Conservation (phyloP, 768 basidiomycete species). For the Hericium rajendrae region DNA sequence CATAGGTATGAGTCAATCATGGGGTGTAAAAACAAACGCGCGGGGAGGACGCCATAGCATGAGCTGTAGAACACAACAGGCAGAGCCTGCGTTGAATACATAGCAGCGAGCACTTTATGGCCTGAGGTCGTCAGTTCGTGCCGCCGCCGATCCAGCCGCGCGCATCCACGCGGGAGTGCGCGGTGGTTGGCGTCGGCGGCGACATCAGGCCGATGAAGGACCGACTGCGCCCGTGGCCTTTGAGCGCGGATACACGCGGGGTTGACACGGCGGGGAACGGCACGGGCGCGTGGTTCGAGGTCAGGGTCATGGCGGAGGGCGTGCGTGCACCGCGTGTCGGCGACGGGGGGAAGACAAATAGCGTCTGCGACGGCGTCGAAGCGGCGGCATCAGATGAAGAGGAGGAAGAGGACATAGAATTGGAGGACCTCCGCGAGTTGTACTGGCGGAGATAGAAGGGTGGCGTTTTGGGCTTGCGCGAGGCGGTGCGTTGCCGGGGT, state of each 20-base stretch:
- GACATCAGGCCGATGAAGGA: conserved; percentile 67
- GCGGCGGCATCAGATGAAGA: conserved; percentile 14
- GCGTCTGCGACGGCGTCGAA: conserved; percentile 66
- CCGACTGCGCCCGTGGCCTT: conserved; percentile 53
- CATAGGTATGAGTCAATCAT: conserved; percentile 18
- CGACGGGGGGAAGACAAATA: conserved; percentile 83
- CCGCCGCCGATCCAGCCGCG: conserved; percentile 58
- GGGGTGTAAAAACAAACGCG: no score
- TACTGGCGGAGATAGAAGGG: conserved; percentile 39
- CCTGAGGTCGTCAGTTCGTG: conserved; percentile 23
- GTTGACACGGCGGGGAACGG: conserved; percentile 53
- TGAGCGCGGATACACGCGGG: conserved; percentile 63
- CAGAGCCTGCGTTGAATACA: neutral
- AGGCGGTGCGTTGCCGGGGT: conserved; percentile 40
- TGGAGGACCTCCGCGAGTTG: conserved; percentile 10
- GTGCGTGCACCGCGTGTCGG: conserved; percentile 48
- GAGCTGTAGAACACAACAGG: no score
- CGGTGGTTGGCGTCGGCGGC: conserved; percentile 68
- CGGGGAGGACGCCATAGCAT: no score
- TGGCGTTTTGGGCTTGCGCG: conserved; percentile 45
- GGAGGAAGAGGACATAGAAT: conserved; percentile 14
- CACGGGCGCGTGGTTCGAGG: conserved; percentile 44
- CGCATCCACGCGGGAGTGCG: conserved; percentile 75
- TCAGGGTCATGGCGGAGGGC: conserved; percentile 77
- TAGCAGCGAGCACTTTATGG: neutral